phyloP scores from a whole-genome alignment of 768 basidiomycete species.

The Favolaschia claudopus region DNA sequence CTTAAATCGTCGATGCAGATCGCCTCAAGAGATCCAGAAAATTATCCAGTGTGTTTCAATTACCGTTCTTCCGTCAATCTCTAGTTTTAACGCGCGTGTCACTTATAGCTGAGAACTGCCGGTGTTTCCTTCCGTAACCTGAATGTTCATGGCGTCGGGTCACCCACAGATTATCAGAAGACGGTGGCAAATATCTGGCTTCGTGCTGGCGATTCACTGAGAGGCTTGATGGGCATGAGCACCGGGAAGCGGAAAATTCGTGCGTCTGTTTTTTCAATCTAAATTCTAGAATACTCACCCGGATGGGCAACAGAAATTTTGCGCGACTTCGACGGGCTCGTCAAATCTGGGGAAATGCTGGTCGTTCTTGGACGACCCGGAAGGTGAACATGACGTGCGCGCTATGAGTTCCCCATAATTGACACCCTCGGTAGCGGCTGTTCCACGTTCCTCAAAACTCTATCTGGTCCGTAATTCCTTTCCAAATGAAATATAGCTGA shows the following conservation, averaged over 20 bases:
- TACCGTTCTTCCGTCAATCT: not conserved
- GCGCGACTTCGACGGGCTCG: constrained; percentile 53
- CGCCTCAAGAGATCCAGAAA: constrained; percentile 34
- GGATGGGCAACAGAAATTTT: constrained; percentile 53
- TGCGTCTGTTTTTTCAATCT: not conserved
- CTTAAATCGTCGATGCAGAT: constrained; percentile 36
- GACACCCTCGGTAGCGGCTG: constrained; percentile 39
- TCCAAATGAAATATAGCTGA: not conserved
- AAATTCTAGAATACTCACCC: not conserved
- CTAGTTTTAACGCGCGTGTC: not conserved
- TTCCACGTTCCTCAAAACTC: constrained; percentile 58
- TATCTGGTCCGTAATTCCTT: constrained; percentile 37
- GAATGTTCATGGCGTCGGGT: constrained; percentile 39
- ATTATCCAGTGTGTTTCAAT: constrained; percentile 26
- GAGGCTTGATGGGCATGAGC: constrained; percentile 31
- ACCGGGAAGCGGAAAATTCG: constrained; percentile 25
- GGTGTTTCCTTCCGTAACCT: constrained; percentile 49
- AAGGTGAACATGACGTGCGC: constrained; percentile 24
- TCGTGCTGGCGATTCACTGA: constrained; percentile 23
- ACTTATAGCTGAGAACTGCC: constrained; percentile 27
- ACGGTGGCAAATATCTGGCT: constrained; percentile 45
- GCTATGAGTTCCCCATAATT: not conserved
- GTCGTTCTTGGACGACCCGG: constrained; percentile 52
- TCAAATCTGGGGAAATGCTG: constrained; percentile 62
- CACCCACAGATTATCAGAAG: constrained; percentile 48